These are phyloP conservation scores for Globisporangium alternatum DNA, from an alignment of 352 stramenopile genomes.

Conservation along the genomic window DNA sequence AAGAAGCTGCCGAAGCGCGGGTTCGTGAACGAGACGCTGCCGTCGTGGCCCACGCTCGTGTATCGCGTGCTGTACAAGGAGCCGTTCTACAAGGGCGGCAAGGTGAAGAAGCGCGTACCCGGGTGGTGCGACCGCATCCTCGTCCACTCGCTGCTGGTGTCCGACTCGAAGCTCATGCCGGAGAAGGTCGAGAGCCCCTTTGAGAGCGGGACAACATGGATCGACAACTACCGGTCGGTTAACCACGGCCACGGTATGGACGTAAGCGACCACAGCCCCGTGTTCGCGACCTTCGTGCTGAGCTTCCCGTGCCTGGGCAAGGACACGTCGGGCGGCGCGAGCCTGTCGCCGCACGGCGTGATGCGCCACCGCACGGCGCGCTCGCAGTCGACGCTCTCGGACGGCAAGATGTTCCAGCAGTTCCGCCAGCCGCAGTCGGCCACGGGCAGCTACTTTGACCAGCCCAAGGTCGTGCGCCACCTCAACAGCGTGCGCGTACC, in stretches of 20 bases:
- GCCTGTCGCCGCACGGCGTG: constrained; percentile 1
- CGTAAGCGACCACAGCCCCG: constrained; percentile 80
- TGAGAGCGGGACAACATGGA: constrained; percentile 26
- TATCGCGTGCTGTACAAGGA: constrained; percentile 87
- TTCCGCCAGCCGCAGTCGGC: constrained; percentile 27
- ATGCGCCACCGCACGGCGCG: constrained; percentile 35
- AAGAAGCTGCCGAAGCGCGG: constrained; percentile 83
- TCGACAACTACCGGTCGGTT: constrained; percentile 82
- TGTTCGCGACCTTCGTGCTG: constrained; percentile 74
- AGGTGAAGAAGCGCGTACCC: constrained; percentile 87
- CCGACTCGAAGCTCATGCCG: constrained; percentile 74
- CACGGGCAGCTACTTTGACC: constrained; percentile 73
- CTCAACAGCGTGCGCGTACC: constrained; percentile 46
- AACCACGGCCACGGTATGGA: constrained; percentile 83
- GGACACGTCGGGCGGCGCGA: constrained; percentile 14
- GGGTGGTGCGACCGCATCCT: constrained; percentile 87
- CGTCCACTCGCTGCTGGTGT: constrained; percentile 76
- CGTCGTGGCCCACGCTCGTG: constrained; percentile 69
- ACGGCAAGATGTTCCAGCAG: constrained; percentile 21
- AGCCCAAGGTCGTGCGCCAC: constrained; percentile 62
- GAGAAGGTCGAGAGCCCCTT: constrained; percentile 73
- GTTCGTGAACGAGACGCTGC: constrained; percentile 52
- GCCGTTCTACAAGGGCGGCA: constrained; percentile 87
- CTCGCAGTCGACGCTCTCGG: constrained; percentile 43
- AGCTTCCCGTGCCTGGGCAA: constrained; percentile 52